phyloP scores from a whole-genome alignment of 495 filamentous ascomycete genomes.

The Melanomma pulvis-pyrius region DNA sequence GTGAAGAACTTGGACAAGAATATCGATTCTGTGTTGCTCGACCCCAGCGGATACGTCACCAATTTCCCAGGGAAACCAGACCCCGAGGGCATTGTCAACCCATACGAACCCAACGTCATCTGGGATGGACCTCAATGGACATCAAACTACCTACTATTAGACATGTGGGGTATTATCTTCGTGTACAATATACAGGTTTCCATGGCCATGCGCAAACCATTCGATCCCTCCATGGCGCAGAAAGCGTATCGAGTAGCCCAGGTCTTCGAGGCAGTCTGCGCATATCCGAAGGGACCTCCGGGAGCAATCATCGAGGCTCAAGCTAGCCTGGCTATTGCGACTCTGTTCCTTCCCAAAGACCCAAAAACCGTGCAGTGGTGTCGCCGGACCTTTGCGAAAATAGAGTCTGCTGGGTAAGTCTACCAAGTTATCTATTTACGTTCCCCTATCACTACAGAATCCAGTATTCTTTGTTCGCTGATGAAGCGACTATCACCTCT shows the following conservation, averaged over 20 bases:
- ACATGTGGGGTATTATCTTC: conserved; percentile 75
- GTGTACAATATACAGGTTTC: conserved; percentile 79
- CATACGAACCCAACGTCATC: conserved; percentile 67
- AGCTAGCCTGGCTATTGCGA: conserved; percentile 73
- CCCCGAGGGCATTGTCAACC: conserved; percentile 67
- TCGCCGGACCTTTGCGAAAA: conserved; percentile 72
- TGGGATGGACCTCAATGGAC: conserved; percentile 70
- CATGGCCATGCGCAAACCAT: conserved; percentile 54
- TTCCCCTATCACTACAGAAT: background rate
- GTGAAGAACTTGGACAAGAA: conserved; percentile 60
- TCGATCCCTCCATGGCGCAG: conserved; percentile 55
- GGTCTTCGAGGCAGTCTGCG: conserved; percentile 74
- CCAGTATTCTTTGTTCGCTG: background rate
- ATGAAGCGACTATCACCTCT: background rate
- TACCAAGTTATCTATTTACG: background rate
- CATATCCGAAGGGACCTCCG: conserved; percentile 68
- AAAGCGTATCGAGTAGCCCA: conserved; percentile 73
- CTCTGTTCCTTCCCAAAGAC: conserved; percentile 77
- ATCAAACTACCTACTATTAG: conserved; percentile 72
- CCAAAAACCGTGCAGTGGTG: conserved; percentile 77
- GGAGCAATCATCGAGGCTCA: conserved; percentile 74
- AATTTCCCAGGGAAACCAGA: conserved; percentile 58
- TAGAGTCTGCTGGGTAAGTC: conserved; percentile 83
- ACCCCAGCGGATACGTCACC: conserved; percentile 60
- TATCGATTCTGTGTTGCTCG: conserved; percentile 61